Evolutionary conservation across 1,284 basidiomycete species (phyloP).

Genomic region (Papiliotrema terrestris): DNA sequence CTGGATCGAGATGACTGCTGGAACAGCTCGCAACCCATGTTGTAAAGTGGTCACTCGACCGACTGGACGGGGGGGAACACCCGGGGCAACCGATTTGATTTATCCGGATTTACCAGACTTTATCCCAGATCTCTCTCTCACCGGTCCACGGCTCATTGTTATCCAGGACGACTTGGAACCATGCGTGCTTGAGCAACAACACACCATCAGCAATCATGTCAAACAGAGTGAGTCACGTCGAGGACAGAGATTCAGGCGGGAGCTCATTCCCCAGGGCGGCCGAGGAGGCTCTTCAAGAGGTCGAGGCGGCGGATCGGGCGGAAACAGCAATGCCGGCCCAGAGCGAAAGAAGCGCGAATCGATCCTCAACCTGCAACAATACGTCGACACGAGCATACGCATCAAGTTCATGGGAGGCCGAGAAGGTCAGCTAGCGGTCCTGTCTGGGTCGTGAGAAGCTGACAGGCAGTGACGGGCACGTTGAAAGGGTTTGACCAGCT

Average conservation of each 20-base stretch:
- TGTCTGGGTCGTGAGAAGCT: background rate
- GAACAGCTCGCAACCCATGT: background rate
- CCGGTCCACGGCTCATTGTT: no score
- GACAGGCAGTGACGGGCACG: constrained; percentile 70
- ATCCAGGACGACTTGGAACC: no score
- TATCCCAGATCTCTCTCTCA: background rate
- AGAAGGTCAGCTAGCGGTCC: constrained; percentile 64
- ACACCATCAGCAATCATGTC: constrained; percentile 21
- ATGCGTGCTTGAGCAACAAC: background rate
- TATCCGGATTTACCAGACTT: background rate
- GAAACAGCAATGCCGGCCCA: constrained; percentile 37
- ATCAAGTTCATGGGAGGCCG: constrained; percentile 97
- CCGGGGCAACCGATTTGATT: background rate
- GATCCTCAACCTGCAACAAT: constrained; percentile 92
- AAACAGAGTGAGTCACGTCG: constrained; percentile 23
- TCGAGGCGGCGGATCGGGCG: constrained; percentile 23
- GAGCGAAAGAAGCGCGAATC: constrained; percentile 92
- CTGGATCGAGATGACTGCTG: no score
- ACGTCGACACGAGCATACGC: constrained; percentile 83
- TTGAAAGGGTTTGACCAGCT: constrained; percentile 96
- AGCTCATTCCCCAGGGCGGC: constrained; percentile 16
- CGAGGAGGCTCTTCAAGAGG: constrained; percentile 32
- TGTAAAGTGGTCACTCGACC: background rate
- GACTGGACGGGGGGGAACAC: background rate
- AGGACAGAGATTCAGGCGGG: background rate